Percentiles rank a stretch among this genome's conserved stretches.
phyloP scores from a whole-genome alignment of 305 asterid species.

The Plantago coronopus region DNA sequence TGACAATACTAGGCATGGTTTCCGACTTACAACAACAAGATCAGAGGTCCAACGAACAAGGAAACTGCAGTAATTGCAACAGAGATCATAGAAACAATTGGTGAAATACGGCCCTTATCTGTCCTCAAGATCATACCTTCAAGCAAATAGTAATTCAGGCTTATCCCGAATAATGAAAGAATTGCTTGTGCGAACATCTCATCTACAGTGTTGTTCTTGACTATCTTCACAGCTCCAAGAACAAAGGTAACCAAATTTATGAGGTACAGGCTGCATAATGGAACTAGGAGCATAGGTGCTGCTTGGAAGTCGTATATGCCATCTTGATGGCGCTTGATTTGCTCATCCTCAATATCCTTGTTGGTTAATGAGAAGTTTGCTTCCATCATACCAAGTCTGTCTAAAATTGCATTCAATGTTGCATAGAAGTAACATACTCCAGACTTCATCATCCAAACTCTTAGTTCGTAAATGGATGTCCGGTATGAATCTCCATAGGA shows the following conservation, averaged over 20 bases:
- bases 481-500: slow-evolving; percentile 26
- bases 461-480: slow-evolving; percentile 26
- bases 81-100: slow-evolving; percentile 32
- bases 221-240: slow-evolving; percentile 30
- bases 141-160: slow-evolving; percentile 43
- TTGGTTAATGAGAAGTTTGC: slow-evolving; percentile 55
- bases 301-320: slow-evolving; percentile 56
- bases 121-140: slow-evolving; percentile 70
- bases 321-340: slow-evolving; percentile 29
- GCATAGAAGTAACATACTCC: slow-evolving; percentile 31
- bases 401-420: slow-evolving; percentile 34
- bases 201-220: neutral
- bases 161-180: slow-evolving; percentile 34
- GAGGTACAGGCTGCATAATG: slow-evolving; percentile 40
- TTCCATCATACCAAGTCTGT: slow-evolving; percentile 35
- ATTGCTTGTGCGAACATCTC: slow-evolving; percentile 45
- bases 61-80: slow-evolving; percentile 23
- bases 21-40: neutral
- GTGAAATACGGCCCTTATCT: slow-evolving; percentile 51
- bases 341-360: slow-evolving; percentile 50
- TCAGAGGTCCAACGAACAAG: slow-evolving; percentile 14
- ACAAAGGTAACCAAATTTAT: slow-evolving; percentile 37
- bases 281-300: slow-evolving; percentile 38
- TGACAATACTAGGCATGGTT: neutral
- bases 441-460: slow-evolving; percentile 44